These are phyloP conservation scores for Periconia digitata DNA, from an alignment of 2,329 filamentous ascomycete genomes.

Conservation along the genomic window DNA sequence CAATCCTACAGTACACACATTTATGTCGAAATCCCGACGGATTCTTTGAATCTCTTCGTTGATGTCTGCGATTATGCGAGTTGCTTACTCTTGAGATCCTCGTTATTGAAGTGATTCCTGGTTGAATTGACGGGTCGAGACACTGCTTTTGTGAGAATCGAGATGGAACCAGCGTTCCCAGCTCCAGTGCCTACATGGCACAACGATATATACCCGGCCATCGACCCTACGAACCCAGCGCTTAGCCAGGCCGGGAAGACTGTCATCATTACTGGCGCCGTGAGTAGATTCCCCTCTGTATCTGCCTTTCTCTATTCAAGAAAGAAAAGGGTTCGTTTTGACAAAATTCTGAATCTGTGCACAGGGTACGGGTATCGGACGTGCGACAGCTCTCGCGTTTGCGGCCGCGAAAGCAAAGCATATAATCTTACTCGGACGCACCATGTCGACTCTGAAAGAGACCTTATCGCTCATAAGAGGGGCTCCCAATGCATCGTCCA, in stretches of 20 bases:
- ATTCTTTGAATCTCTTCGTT: too few relatives aligned
- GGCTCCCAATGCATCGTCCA: background rate
- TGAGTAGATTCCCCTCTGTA: conserved; percentile 4
- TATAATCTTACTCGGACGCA: conserved; percentile 48
- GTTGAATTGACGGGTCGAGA: too few relatives aligned
- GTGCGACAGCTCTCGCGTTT: conserved; percentile 43
- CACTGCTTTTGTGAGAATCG: too few relatives aligned
- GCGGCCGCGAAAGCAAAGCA: conserved; percentile 44
- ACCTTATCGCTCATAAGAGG: background rate
- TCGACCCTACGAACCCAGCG: conserved; percentile 17
- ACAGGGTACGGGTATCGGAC: conserved; percentile 47
- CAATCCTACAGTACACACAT: too few relatives aligned
- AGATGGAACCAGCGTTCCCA: conserved; percentile 9
- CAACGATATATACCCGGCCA: conserved; percentile 7
- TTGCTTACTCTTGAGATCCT: too few relatives aligned
- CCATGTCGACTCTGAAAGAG: conserved; percentile 1
- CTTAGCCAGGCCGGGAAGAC: conserved; percentile 17
- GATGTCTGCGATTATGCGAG: too few relatives aligned
- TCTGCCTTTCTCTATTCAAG: background rate
- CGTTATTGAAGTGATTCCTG: too few relatives aligned
- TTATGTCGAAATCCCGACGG: too few relatives aligned
- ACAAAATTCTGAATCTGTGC: too few relatives aligned
- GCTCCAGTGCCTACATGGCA: conserved; percentile 9
- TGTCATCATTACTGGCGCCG: conserved; percentile 21
- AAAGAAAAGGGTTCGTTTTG: too few relatives aligned